Base-by-base conservation (phyloP, 768 basidiomycete species). In the Lenzites betulinus region DNA sequence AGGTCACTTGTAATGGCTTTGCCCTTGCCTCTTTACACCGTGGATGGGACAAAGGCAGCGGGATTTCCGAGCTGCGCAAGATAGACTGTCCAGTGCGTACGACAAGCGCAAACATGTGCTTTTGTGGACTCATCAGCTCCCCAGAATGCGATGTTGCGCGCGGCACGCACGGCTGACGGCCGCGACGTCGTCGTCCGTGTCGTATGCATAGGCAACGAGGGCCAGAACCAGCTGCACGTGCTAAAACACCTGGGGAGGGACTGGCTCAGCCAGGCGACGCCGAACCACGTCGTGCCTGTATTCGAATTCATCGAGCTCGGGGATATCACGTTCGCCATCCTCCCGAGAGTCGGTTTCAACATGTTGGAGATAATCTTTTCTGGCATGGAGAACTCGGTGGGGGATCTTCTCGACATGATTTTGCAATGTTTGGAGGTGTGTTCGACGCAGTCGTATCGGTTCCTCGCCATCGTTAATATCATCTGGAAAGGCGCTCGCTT, bases 381-480 rank as follows among this genome's bases (percentile, higher is more conserved):
- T 8, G 73, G 72, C 71, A 51, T 70, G 12, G 59, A 66, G 59
- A 74, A 74, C 56, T 71, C 71, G 33, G 70, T 69, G 0, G 72
- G 70, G 1, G 72, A 74, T 52, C 44, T 73, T 38, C 25, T 73
- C 22, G 67, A 74, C 26, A 71, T 74, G 68, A 46, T 72, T 2
- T 41, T 73, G 64, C 73, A 74, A 48, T 68, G 66, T 48, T 47
- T 74, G 25, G 69, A 74, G 67, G 73, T 74, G 7, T 25, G 54
- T 25, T 30, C 46, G 23, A n/a, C 48, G 28, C 6, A 7, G 7
- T 33, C 7, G 18, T n/a, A 30, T 18, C 7, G 25, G 4, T 46
- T 46, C 12, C 28, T n/a, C 2, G 4, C 2, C 16, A 28, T 18
- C 3, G 35, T 18, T 15, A 9, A 43, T 11, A 7, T 33, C 11